Evolutionary conservation across 805 yeast species (phyloP).

Genomic region (Yarrowia sp.): DNA sequence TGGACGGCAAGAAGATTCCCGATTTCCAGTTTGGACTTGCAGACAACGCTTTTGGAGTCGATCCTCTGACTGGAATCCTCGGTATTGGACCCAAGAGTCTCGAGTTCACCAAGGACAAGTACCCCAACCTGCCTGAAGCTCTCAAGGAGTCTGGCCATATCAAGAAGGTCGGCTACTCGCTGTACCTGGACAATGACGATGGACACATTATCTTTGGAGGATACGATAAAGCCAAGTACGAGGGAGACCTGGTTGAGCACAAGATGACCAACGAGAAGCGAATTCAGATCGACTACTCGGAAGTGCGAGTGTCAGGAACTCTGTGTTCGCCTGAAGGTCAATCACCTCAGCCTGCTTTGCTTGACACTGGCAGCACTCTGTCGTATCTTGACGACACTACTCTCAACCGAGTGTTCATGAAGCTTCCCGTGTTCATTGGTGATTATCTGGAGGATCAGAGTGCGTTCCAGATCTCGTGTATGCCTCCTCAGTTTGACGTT

Average conservation of each 20-base stretch:
- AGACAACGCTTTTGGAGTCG: constrained; percentile 55
- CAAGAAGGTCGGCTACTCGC: constrained; percentile 65
- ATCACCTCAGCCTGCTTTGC: background rate
- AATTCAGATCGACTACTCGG: constrained; percentile 8
- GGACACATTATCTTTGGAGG: constrained; percentile 30
- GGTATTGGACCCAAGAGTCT: constrained; percentile 59
- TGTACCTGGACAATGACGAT: constrained; percentile 59
- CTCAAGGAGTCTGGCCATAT: constrained; percentile 67
- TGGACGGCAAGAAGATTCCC: constrained; percentile 61
- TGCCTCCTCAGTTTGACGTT: constrained; percentile 27
- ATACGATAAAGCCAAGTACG: constrained; percentile 10
- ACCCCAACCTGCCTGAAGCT: constrained; percentile 71
- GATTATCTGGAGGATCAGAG: constrained; percentile 11
- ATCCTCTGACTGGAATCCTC: constrained; percentile 65
- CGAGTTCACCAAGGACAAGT: constrained; percentile 56
- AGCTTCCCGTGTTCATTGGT: constrained; percentile 15
- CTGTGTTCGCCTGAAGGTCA: constrained; percentile 5
- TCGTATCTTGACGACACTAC: constrained; percentile 10
- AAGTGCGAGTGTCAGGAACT: background rate
- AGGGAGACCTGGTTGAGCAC: constrained; percentile 9
- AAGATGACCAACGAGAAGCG: constrained; percentile 17
- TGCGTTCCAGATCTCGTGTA: constrained; percentile 9
- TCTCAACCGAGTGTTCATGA: constrained; percentile 13
- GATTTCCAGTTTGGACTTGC: constrained; percentile 79
- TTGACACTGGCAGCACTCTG: constrained; percentile 20